phyloP scores from a whole-genome alignment of 148 eudicot genomes.

The Silene uniflora region DNA sequence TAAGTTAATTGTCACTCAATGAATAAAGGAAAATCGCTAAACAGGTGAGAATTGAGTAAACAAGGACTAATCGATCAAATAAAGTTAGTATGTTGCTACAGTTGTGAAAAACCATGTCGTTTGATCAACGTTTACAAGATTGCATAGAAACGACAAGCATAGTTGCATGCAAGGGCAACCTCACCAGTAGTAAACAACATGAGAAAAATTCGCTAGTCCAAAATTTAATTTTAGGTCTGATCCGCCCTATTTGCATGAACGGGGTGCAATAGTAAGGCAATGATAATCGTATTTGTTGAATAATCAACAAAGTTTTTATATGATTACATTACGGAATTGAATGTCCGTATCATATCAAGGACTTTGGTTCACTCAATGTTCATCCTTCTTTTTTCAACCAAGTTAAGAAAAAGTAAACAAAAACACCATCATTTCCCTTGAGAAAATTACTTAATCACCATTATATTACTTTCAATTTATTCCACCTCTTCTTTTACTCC shows the following conservation, averaged over 20 bases:
- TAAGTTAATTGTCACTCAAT: too few species aligned
- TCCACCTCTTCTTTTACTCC: slow-evolving; percentile 19
- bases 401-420: slow-evolving; percentile 24
- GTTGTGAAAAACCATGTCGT: too few species aligned
- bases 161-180: too few species aligned
- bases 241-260: background rate
- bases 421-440: slow-evolving; percentile 32
- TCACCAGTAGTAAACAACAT: too few species aligned
- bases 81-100: too few species aligned
- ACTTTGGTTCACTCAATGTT: background rate
- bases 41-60: too few species aligned
- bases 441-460: slow-evolving; percentile 19
- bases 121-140: too few species aligned
- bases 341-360: slow-evolving; percentile 1
- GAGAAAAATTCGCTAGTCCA: too few species aligned
- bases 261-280: background rate
- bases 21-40: too few species aligned
- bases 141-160: too few species aligned
- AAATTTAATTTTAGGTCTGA: too few species aligned
- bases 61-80: too few species aligned
- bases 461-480: slow-evolving; percentile 4
- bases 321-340: background rate
- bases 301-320: background rate
- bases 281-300: background rate
- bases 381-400: slow-evolving; percentile 8